Evolutionary conservation across 1,284 basidiomycete genomes (phyloP).

Genomic region (Tilletia walkeri): DNA sequence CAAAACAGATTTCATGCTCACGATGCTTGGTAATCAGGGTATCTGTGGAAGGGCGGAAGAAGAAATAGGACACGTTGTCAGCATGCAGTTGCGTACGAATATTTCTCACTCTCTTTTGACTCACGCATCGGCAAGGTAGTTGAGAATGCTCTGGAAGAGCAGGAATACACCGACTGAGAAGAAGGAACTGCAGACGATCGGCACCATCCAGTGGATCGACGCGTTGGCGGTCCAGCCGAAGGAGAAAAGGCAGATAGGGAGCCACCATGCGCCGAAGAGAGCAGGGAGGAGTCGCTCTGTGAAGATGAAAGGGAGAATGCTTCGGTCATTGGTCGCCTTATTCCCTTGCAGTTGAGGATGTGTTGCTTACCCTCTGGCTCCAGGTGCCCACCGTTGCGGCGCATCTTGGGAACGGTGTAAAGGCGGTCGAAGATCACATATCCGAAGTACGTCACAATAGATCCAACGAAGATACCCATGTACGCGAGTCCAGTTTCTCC

Average conservation of each 20-base stretch:
- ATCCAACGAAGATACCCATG: conserved; percentile 39
- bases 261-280: conserved; percentile 58
- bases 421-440: conserved; percentile 19
- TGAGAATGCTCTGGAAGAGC: conserved; percentile 38
- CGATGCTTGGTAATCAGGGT: conserved; percentile 15
- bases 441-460: conserved; percentile 29
- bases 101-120: not conserved
- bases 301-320: not conserved
- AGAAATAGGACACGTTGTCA: not conserved
- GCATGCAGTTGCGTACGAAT: not conserved
- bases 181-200: conserved; percentile 31
- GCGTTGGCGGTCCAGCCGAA: conserved; percentile 45
- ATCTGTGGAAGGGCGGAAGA: not conserved
- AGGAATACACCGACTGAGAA: conserved; percentile 39
- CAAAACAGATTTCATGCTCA: not conserved
- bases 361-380: conserved; percentile 7
- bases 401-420: conserved; percentile 7
- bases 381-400: conserved; percentile 28
- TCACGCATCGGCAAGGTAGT: conserved; percentile 24
- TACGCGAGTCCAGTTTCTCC: conserved; percentile 34
- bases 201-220: conserved; percentile 44
- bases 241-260: conserved; percentile 43
- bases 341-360: too few relatives aligned
- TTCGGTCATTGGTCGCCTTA: too few relatives aligned
- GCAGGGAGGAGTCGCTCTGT: conserved; percentile 40